A percentile compares a stretch with the other conserved stretches of the same genome.
These are phyloP conservation scores for Calocybe indica DNA, from an alignment of 768 basidiomycete species.

Conservation along the genomic window DNA sequence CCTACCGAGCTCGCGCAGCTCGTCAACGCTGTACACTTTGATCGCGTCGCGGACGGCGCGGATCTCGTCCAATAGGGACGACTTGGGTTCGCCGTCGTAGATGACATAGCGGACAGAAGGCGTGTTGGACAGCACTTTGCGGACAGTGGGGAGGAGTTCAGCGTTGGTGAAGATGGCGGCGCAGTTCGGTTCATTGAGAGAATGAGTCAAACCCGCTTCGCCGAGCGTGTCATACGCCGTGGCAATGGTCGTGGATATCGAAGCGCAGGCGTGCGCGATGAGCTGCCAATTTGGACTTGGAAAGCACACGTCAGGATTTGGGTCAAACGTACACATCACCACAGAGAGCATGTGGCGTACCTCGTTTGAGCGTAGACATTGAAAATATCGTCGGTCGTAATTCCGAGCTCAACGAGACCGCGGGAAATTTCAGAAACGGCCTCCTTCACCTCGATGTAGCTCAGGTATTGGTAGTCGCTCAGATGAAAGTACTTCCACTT, in stretches of 20 bases:
- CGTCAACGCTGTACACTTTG: slow-evolving; percentile 57
- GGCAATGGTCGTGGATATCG: slow-evolving; percentile 76
- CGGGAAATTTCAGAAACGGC: slow-evolving; percentile 59
- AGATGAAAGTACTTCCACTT: slow-evolving; percentile 95
- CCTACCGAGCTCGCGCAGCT: slow-evolving; percentile 66
- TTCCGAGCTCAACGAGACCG: slow-evolving; percentile 66
- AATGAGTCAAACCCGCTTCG: slow-evolving; percentile 80
- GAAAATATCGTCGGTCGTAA: slow-evolving; percentile 68
- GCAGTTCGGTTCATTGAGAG: slow-evolving; percentile 79
- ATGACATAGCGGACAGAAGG: slow-evolving; percentile 76
- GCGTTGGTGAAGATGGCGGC: slow-evolving; percentile 88
- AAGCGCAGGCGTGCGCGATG: slow-evolving; percentile 74
- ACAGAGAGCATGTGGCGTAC: slow-evolving; percentile 26
- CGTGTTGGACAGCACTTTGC: slow-evolving; percentile 64
- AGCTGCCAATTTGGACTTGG: slow-evolving; percentile 82
- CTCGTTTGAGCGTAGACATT: slow-evolving; percentile 89
- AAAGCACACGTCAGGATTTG: neutral
- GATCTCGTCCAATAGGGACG: slow-evolving; percentile 54
- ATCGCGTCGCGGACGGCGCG: slow-evolving; percentile 49
- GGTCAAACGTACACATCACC: too few relatives aligned
- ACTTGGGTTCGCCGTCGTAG: slow-evolving; percentile 70
- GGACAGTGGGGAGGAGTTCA: slow-evolving; percentile 76
- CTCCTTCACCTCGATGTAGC: slow-evolving; percentile 65
- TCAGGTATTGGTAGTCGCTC: slow-evolving; percentile 81
- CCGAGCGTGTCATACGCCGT: slow-evolving; percentile 98